Percentiles rank a stretch among this genome's conserved stretches.
phyloP scores from a whole-genome alignment of 1,284 basidiomycete species.

The Phlebopus sp. region DNA sequence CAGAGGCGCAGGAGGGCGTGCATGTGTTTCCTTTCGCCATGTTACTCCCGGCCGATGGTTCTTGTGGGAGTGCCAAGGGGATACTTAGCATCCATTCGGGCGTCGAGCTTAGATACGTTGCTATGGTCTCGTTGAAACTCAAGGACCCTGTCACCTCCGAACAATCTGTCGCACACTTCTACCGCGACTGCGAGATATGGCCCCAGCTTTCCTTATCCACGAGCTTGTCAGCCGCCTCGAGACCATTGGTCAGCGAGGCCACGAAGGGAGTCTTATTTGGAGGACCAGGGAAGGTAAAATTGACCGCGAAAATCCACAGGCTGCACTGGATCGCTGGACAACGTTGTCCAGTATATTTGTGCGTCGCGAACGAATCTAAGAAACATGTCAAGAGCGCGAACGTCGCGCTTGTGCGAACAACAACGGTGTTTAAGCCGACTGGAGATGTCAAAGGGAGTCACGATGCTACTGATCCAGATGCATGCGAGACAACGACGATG shows the following conservation, averaged over 20 bases:
- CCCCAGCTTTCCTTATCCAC: constrained; percentile 71
- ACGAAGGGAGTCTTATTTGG: constrained; percentile 63
- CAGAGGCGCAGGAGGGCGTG: constrained; percentile 61
- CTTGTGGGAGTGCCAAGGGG: constrained; percentile 69
- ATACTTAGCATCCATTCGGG: constrained; percentile 53
- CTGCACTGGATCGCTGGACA: constrained; percentile 87
- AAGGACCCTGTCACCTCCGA: constrained; percentile 61
- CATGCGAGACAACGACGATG: constrained; percentile 59
- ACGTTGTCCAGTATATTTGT: constrained; percentile 70
- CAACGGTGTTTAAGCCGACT: constrained; percentile 64
- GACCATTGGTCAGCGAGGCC: constrained; percentile 61
- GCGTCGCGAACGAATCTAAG: constrained; percentile 71
- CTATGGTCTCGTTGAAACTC: constrained; percentile 71
- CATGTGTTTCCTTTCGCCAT: constrained; percentile 81
- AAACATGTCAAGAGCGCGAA: constrained; percentile 71
- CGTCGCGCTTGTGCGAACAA: constrained; percentile 70
- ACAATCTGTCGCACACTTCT: constrained; percentile 89
- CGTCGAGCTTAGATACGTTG: constrained; percentile 78
- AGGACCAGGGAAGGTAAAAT: constrained; percentile 64
- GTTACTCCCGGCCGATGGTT: constrained; percentile 63
- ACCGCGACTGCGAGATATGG: constrained; percentile 81
- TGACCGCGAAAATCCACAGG: constrained; percentile 75
- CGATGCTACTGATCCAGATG: constrained; percentile 43
- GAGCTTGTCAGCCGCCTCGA: constrained; percentile 60
- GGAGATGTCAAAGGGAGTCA: constrained; percentile 31